Conservation (phyloP, 1,139 yeast genomes). For the Taphrina flavorubra region DNA sequence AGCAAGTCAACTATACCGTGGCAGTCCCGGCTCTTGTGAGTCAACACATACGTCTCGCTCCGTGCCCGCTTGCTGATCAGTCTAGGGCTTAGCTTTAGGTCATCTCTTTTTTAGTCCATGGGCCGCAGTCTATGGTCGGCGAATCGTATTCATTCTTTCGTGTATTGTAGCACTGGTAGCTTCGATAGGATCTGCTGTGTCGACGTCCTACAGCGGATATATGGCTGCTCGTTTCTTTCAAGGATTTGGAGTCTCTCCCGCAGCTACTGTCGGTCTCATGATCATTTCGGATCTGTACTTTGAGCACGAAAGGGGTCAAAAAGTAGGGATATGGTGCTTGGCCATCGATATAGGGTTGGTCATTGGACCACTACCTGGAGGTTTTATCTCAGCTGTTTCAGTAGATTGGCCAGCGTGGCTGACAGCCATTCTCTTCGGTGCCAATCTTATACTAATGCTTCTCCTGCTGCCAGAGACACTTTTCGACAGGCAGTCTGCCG, state of each 20-base stretch:
- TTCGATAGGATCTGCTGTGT: constrained; percentile 45
- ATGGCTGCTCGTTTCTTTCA: constrained; percentile 46
- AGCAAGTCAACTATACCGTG: constrained; percentile 42
- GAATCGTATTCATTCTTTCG: constrained; percentile 44
- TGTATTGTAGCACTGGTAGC: constrained; percentile 43
- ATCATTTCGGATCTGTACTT: constrained; percentile 46
- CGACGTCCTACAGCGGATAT: constrained; percentile 42
- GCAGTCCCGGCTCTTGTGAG: constrained; percentile 42
- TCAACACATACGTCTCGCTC: not conserved
- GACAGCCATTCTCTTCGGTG: constrained; percentile 42
- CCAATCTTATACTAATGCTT: constrained; percentile 20
- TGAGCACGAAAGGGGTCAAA: constrained; percentile 46
- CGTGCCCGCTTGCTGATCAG: not conserved
- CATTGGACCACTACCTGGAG: constrained; percentile 42
- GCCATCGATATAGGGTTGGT: constrained; percentile 42
- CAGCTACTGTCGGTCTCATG: constrained; percentile 45
- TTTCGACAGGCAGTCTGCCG: constrained; percentile 22
- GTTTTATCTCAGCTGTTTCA: constrained; percentile 40
- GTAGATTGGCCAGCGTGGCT: constrained; percentile 43
- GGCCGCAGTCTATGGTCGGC: constrained; percentile 44
- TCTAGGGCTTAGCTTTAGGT: constrained; percentile 38
- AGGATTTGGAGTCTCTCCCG: constrained; percentile 46
- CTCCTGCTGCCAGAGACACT: constrained; percentile 40
- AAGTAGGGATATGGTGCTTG: constrained; percentile 42
- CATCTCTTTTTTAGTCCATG: constrained; percentile 41